Evolutionary conservation across 768 basidiomycete species (phyloP), one percentile per base, ranked within the genome.

Genomic region (Dendrothele bispora): DNA sequence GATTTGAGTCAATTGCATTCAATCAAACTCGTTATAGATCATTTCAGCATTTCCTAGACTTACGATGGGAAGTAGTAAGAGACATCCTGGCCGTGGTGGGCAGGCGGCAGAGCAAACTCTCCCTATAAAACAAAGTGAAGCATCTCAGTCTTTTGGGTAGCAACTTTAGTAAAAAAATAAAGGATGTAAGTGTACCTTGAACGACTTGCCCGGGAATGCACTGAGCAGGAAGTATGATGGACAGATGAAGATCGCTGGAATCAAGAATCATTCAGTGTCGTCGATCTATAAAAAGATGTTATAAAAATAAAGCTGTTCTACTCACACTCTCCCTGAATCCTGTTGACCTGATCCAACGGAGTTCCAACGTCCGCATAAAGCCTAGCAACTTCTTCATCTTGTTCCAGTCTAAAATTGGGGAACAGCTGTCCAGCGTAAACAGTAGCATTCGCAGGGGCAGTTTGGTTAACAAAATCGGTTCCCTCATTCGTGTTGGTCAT

Each of bases 51-150:
- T 22, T 28, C 25, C 22, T 6, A 39, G 15, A 30, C 71, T 48
- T 55, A 77, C 75, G 55, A 62, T 3, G 68, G 55, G 50, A 75
- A 78, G 46, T 77, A 77, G 51, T 72, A 77, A 2, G 45, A 26
- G 2, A 64, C 29, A 39, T 77, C 75, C 2, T 56, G 28, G 27
- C 61, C 71, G 39, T 79, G 77, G 3, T 35, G 35, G 14, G 60
- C 69, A 7, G 74, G 75, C 21, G 72, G 72, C 29, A 74, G 58
- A 15, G 74, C 70, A 50, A 73, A 79, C 44, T 70, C 65, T 15
- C 63, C 71, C 74, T 74, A n/a, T 7, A 10, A 37, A 7, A 7
- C 11, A 35, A 26, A n/a, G n/a, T n/a, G n/a, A n/a, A n/a, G n/a
- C n/a, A n/a, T n/a, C n/a, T n/a, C n/a, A n/a, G n/a, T n/a, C n/a